phyloP scores from a whole-genome alignment of 306 rosid genomes.

The Hippophae tibetana region DNA sequence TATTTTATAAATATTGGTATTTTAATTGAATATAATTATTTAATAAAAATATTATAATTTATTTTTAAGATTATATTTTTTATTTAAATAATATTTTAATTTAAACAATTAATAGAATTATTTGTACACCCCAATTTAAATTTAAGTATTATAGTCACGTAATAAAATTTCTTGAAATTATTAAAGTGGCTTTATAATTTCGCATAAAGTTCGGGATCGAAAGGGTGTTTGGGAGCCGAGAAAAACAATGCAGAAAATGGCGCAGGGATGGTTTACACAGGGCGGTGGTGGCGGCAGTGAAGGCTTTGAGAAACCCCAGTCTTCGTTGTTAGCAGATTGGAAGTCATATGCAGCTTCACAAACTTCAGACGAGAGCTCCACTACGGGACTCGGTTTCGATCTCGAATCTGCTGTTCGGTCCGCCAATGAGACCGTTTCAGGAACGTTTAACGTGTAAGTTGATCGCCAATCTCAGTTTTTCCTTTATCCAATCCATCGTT shows the following conservation, averaged over 20 bases:
- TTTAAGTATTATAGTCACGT: too few relatives aligned
- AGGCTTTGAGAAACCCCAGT: constrained; percentile 33
- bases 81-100: too few relatives aligned
- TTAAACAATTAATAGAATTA: too few relatives aligned
- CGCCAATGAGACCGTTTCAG: constrained; percentile 78
- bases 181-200: neutral
- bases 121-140: too few relatives aligned
- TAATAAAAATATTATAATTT: too few relatives aligned
- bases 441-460: constrained; percentile 78
- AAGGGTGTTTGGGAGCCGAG: constrained; percentile 3
- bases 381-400: constrained; percentile 50
- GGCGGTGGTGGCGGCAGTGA: constrained; percentile 21
- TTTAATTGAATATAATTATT: too few relatives aligned
- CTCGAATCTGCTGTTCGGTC: constrained; percentile 89
- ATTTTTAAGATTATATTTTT: too few relatives aligned
- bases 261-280: constrained; percentile 80
- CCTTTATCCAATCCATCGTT: neutral
- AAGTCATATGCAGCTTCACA: constrained; percentile 70
- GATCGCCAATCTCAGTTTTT: neutral
- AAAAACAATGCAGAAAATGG: constrained; percentile 60
- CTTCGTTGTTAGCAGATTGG: constrained; percentile 74
- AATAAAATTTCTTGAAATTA: too few relatives aligned
- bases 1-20: too few relatives aligned
- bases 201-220: neutral
- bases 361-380: constrained; percentile 35